Percentiles rank a stretch among this genome's conserved stretches.
Conservation (phyloP, 139 green algal species). For the Nannochloris sp. region DNA sequence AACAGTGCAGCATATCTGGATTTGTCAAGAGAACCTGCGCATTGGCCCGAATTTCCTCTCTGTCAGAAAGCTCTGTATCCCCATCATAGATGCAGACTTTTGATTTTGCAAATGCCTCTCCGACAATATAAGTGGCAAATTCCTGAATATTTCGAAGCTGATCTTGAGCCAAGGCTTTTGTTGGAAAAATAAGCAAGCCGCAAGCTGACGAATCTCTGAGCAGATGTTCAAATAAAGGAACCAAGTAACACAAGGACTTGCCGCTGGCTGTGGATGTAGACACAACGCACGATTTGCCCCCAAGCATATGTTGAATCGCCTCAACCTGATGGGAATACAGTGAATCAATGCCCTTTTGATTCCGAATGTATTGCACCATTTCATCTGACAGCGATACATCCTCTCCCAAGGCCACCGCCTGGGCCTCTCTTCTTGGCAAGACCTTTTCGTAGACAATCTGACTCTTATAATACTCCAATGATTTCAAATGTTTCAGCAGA, state of each 20-base stretch:
- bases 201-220: conserved; percentile 36
- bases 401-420: conserved; percentile 10
- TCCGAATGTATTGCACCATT: conserved; percentile 27
- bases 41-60: conserved; percentile 30
- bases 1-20: conserved; percentile 93
- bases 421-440: conserved; percentile 38
- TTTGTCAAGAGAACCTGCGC: conserved; percentile 84
- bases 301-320: conserved; percentile 14
- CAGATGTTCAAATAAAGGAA: conserved; percentile 67
- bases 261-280: conserved; percentile 83
- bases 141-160: conserved; percentile 57
- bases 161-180: conserved; percentile 82
- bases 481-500: conserved; percentile 56
- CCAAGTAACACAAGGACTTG: conserved; percentile 86
- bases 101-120: conserved; percentile 17
- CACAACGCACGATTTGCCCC: conserved; percentile 62
- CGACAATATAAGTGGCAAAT: conserved; percentile 48
- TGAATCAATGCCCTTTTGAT: conserved; percentile 23
- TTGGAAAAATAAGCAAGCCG: conserved; percentile 90
- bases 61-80: conserved; percentile 55
- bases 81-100: conserved; percentile 74
- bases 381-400: background rate
- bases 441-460: conserved; percentile 57
- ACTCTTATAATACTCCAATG: conserved; percentile 46
- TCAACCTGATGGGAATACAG: conserved; percentile 49